phyloP scores from a whole-genome alignment of 257 asterid species.

The Solanum acaule region DNA sequence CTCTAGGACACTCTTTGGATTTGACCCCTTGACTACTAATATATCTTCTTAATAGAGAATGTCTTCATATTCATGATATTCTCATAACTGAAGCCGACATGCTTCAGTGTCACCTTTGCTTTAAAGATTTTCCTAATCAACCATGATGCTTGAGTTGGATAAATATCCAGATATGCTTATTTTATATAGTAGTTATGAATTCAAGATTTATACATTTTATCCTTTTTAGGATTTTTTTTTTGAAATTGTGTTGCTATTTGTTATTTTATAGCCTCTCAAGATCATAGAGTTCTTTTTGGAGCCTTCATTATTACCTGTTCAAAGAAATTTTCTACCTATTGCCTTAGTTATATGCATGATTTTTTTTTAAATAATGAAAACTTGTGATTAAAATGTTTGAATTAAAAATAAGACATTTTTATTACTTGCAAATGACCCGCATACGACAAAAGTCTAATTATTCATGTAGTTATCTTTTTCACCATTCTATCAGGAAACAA shows the following conservation, averaged over 20 bases:
- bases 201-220: neutral
- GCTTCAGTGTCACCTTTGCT: neutral
- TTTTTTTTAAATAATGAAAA: too few species aligned
- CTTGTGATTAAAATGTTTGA: neutral
- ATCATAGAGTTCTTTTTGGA: neutral
- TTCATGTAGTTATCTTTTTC: neutral
- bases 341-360: neutral
- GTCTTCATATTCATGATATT: neutral
- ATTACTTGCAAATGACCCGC: neutral
- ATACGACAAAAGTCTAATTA: too few species aligned
- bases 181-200: neutral
- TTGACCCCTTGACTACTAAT: neutral
- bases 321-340: neutral
- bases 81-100: neutral
- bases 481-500: too few species aligned
- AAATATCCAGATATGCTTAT: neutral
- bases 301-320: neutral
- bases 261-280: neutral
- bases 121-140: too few species aligned
- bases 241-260: neutral
- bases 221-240: neutral
- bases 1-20: neutral
- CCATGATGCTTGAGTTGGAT: neutral
- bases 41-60: neutral
- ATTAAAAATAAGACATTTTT: neutral